Percentiles rank a stretch among this genome's conserved stretches.
phyloP scores from a whole-genome alignment of 2,329 filamentous ascomycete genomes.

The Alternaria rosae region DNA sequence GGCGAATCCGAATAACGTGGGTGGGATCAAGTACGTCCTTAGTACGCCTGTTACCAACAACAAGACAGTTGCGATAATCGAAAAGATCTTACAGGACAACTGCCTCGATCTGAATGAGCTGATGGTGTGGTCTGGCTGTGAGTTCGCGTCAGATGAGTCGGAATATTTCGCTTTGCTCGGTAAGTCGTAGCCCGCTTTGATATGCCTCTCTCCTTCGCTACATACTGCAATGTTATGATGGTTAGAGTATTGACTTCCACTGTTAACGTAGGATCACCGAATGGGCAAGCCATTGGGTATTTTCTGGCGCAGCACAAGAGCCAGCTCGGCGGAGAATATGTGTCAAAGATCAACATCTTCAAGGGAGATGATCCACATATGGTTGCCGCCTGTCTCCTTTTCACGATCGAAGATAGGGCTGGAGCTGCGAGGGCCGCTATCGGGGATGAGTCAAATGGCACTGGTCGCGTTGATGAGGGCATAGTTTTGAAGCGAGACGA shows the following conservation, averaged over 20 bases:
- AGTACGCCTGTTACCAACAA: background rate
- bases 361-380: conserved; percentile 3
- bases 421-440: background rate
- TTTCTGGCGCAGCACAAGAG: conserved; percentile 23
- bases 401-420: conserved; percentile 13
- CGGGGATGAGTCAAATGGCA: background rate
- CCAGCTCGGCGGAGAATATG: conserved; percentile 13
- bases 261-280: conserved; percentile 9
- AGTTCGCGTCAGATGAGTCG: background rate
- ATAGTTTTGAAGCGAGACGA: background rate
- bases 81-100: background rate
- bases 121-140: background rate
- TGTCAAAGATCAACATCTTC: conserved; percentile 21
- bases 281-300: conserved; percentile 14
- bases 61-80: background rate
- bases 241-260: background rate
- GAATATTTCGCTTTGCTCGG: background rate
- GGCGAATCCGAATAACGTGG: background rate
- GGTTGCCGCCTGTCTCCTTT: conserved; percentile 8
- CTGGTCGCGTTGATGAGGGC: background rate
- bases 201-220: too few relatives aligned
- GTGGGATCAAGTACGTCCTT: background rate
- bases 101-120: background rate
- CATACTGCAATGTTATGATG: background rate
- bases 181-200: background rate